Evolutionary conservation across 2,329 filamentous ascomycete species (phyloP), one percentile per base, ranked within the genome.

Genomic region (Dothideomycetidae sp.): DNA sequence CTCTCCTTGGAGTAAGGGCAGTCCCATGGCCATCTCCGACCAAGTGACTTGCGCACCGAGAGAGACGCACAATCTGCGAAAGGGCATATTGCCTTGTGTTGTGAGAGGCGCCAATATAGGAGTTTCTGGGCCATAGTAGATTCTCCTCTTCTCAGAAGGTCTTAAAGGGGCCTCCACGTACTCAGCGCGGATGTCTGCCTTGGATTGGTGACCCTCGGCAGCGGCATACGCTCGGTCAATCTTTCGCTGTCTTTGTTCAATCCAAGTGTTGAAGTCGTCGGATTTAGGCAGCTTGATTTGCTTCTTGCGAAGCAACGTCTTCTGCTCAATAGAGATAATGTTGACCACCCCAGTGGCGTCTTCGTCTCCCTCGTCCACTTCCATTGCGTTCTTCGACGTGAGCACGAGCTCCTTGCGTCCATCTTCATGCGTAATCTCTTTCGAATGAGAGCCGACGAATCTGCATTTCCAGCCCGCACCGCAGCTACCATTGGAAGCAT

Each of bases 21-120:
- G 64, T 17, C 83, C 78, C 71, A 98, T 81, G 3, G 88, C 90
- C 90, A 98, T 98, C 60, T 98, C 90, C 0, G 88, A 96, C 64
- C 93, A 98, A 0, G 90, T 98, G 33, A 93, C 68, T 53, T 94
- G 81, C 17, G 85, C 86, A 23, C 90, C 90, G 15, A 96, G 70
- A 39, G 86, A 80, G 10, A 84, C 78, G 52, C 86, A 94, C 18
- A 98, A 72, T 34, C 90, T 75, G 40, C 90, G 78, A 64, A 93
- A 98, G 1, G 90, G 90, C 33, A 96, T 68, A 51, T 98, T 98
- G 31, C 90, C 90, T 60, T 96, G 90, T 0, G 90, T 98, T 1
- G 90, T 98, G 33, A 98, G 68, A 23, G 90, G 90, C 3, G 90
- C 90, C n/a, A 98, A 66, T 9, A 86, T 75, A 1, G 90, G 90